Percentiles rank a stretch among this genome's conserved stretches.
These are phyloP conservation scores for Suhomyces faveliae DNA, from an alignment of 805 yeast genomes.

Conservation along the genomic window DNA sequence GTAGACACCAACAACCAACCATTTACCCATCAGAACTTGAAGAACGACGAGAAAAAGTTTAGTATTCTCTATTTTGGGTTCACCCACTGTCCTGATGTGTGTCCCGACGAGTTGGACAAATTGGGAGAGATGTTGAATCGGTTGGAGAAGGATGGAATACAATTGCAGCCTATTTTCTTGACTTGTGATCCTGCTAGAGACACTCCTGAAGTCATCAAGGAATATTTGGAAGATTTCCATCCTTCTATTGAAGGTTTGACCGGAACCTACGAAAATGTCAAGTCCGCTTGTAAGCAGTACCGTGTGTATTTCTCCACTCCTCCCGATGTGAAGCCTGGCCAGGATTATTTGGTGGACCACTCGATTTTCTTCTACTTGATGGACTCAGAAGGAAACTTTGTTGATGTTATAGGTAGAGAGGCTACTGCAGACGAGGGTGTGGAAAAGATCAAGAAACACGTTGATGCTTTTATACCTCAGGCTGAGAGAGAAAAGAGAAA, in stretches of 20 bases:
- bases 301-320: slow-evolving; percentile 98
- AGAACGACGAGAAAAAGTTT: slow-evolving; percentile 61
- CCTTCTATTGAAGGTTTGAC: slow-evolving; percentile 87
- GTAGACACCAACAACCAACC: slow-evolving; percentile 65
- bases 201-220: slow-evolving; percentile 77
- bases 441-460: slow-evolving; percentile 70
- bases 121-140: slow-evolving; percentile 69
- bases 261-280: slow-evolving; percentile 83
- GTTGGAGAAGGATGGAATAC: slow-evolving; percentile 51
- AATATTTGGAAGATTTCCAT: slow-evolving; percentile 86
- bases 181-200: slow-evolving; percentile 98
- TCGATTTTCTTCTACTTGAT: slow-evolving; percentile 94
- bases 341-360: slow-evolving; percentile 95
- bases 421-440: slow-evolving; percentile 77
- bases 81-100: slow-evolving; percentile 96
- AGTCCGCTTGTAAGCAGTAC: slow-evolving; percentile 80
- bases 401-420: slow-evolving; percentile 92
- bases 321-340: slow-evolving; percentile 88
- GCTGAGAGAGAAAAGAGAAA: slow-evolving; percentile 66
- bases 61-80: slow-evolving; percentile 92
- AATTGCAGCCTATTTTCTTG: slow-evolving; percentile 82
- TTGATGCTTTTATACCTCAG: slow-evolving; percentile 72
- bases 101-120: slow-evolving; percentile 97
- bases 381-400: slow-evolving; percentile 98
- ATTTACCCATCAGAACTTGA: slow-evolving; percentile 76